Base-by-base conservation (phyloP, 306 rosid genomes). In the Leucaena leucocephala region DNA sequence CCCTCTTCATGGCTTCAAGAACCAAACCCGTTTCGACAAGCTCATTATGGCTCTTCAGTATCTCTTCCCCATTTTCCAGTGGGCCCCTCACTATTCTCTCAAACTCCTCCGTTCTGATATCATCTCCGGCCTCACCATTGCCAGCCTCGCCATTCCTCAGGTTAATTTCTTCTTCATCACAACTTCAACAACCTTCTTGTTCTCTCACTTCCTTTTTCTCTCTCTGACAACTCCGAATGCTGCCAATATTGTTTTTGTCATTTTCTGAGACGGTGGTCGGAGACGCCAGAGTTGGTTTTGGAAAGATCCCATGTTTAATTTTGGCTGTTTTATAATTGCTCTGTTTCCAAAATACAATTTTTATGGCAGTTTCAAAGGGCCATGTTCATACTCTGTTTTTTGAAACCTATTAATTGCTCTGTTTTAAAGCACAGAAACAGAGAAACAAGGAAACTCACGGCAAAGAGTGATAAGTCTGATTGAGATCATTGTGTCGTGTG, bases 101-200 rank as follows among this genome's bases (percentile, higher is more conserved):
- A 8, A 48, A 3, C 95, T 90, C 74, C 85, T 95, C 63, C 90
- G 85, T 71, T 87, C 94, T 40, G 98, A 95, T 45, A 2, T 82
- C 74, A 82, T 95, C 55, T 90, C 98, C 36, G 98, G 98, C 6
- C 97, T 95, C 88, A 95, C 98, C 79, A 95, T 95, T 81, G 98
- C 98, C 40, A 92, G 97, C 75, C 97, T 95, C 8, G 96, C 98
- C 46, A 95, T 95, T 71, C 98, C 98, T 38, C 98, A 92, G 97
- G 98, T 93, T 21, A 73, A 63, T 59, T 8, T 76, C 16, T 27
- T 27, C 27, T 27, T 27, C 27, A 27, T 27, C 27, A 1, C 27
- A 27, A 27, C 1, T 27, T 27, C 27, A 27, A 27, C 27, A 27
- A 27, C 27, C 27, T 27, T 27, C 27, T 27, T 27, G 1, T 27